Conservation (phyloP, 2,329 filamentous ascomycete genomes). For the Akanthomyces dipterigenus region DNA sequence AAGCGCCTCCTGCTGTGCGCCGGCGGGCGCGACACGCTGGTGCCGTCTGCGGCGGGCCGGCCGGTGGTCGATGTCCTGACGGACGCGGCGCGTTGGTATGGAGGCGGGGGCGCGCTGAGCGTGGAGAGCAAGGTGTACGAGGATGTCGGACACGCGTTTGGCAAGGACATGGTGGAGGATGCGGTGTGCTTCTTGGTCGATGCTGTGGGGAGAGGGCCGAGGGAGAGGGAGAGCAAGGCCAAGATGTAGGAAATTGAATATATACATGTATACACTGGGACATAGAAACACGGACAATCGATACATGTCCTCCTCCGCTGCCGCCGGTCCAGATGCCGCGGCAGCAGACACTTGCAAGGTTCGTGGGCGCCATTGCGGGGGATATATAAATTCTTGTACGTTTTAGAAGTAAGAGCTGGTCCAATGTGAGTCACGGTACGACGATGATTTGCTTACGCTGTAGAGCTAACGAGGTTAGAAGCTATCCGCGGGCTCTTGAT, state of each 20-base stretch:
- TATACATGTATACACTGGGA: neutral
- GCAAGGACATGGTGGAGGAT: constrained; percentile 57
- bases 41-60: constrained; percentile 57
- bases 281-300: too few relatives aligned
- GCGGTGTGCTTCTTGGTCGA: constrained; percentile 57
- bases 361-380: constrained; percentile 24
- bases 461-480: too few relatives aligned
- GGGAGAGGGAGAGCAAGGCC: constrained; percentile 17
- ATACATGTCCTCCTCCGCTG: too few relatives aligned
- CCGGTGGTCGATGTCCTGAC: constrained; percentile 58
- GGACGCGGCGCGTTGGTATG: constrained; percentile 45
- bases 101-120: constrained; percentile 41
- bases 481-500: too few relatives aligned
- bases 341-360: constrained; percentile 76
- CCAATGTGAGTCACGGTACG: too few relatives aligned
- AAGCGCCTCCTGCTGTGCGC: constrained; percentile 61
- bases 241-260: constrained; percentile 16
- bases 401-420: too few relatives aligned
- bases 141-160: constrained; percentile 64
- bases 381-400: too few relatives aligned
- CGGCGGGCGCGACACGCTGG: constrained; percentile 62
- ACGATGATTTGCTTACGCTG: too few relatives aligned
- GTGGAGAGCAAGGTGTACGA: constrained; percentile 63
- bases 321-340: constrained; percentile 69
- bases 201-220: constrained; percentile 30